These are phyloP conservation scores for Anthoceros angustus DNA, from an alignment of 225 moss, liverwort and hornwort species.

Conservation along the genomic window DNA sequence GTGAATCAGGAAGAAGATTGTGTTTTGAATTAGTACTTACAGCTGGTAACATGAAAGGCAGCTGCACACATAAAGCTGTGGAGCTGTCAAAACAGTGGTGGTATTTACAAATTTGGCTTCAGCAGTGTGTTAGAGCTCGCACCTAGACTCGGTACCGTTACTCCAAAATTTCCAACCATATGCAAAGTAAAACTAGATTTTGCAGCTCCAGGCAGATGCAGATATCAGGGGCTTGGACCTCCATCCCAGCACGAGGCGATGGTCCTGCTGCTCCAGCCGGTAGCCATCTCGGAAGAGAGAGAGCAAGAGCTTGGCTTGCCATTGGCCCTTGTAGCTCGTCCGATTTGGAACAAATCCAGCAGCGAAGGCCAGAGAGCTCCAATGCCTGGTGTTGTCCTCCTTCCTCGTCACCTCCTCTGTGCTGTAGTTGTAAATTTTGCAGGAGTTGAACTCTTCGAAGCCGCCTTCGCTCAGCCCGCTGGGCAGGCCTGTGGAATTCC, in stretches of 20 bases:
- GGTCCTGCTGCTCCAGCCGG: neutral
- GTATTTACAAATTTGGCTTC: too few relatives aligned
- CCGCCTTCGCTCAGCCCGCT: neutral
- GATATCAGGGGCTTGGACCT: neutral
- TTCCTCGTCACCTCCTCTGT: neutral
- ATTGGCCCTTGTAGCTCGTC: neutral
- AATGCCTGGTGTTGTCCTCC: neutral
- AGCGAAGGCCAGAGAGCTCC: neutral
- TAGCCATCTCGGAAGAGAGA: conserved; percentile 1
- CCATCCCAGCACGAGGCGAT: neutral
- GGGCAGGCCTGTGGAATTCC: neutral
- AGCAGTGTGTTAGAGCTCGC: too few relatives aligned
- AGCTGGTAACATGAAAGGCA: too few relatives aligned
- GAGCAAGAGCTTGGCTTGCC: conserved; percentile 3
- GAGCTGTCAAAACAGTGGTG: too few relatives aligned
- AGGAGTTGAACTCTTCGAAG: neutral
- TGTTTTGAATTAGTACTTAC: too few relatives aligned
- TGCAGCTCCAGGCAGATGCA: conserved; percentile 1
- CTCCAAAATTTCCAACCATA: neutral
- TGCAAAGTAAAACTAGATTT: neutral
- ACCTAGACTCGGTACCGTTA: too few relatives aligned
- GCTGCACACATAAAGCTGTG: too few relatives aligned
- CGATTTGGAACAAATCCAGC: neutral
- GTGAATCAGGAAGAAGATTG: too few relatives aligned
- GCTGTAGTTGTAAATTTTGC: neutral